Percentiles rank a stretch among this genome's conserved stretches.
Conservation (phyloP, 108 stramenopile species). For the Nitzschia putrida region DNA sequence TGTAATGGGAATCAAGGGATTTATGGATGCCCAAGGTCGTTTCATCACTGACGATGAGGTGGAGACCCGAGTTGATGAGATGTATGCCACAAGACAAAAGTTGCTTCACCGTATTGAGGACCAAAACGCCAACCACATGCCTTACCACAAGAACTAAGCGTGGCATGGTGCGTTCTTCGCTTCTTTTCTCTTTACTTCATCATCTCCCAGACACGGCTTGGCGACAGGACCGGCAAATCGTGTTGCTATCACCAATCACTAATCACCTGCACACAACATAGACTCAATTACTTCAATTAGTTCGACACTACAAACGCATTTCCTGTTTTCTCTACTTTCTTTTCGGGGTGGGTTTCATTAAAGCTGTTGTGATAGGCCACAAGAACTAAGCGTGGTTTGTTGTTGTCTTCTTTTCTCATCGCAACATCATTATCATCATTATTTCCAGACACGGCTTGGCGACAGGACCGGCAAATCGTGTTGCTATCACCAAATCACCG, state of each 20-base stretch:
- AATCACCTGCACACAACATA: too few species aligned
- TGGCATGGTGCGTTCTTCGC: not conserved
- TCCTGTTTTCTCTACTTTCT: too few species aligned
- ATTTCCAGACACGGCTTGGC: not conserved
- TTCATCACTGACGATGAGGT: conserved; percentile 74
- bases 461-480: too few species aligned
- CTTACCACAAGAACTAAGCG: not conserved
- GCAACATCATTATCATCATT: too few species aligned
- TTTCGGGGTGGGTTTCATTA: too few species aligned
- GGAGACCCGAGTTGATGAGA: conserved; percentile 62
- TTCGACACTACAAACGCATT: too few species aligned
- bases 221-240: too few species aligned
- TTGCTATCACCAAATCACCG: too few species aligned
- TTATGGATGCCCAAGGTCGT: conserved; percentile 77
- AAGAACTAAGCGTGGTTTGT: not conserved
- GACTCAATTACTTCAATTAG: too few species aligned
- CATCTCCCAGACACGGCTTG: not conserved
- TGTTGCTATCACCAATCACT: too few species aligned
- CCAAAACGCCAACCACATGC: not conserved
- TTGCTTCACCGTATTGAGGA: conserved; percentile 35
- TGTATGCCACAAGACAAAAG: conserved; percentile 56
- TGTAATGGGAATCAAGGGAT: conserved; percentile 82
- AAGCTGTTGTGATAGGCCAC: too few species aligned
- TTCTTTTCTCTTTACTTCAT: too few species aligned
- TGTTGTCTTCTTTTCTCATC: not conserved